phyloP scores from a whole-genome alignment of 768 basidiomycete species.

The Coprinopsis sp. region DNA sequence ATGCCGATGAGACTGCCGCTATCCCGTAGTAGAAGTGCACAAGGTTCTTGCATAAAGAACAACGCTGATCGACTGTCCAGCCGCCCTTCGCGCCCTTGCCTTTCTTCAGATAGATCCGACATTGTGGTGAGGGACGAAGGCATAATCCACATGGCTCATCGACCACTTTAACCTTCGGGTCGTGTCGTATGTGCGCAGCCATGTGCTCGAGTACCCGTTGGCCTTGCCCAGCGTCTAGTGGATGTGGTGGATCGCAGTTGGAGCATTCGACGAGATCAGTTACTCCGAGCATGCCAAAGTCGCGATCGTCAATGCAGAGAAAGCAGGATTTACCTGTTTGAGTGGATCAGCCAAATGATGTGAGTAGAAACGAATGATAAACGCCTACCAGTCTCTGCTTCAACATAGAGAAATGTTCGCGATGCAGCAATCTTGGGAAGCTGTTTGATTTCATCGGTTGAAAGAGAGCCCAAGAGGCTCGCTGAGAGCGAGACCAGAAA shows the following conservation, averaged over 20 bases:
- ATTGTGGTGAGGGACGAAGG: conserved; percentile 15
- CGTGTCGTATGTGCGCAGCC: conserved; percentile 23
- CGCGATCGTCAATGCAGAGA: conserved; percentile 13
- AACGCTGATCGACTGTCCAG: no score
- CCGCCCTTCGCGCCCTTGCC: no score
- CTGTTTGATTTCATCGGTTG: conserved; percentile 11
- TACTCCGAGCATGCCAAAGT: conserved; percentile 7
- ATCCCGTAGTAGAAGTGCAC: no score
- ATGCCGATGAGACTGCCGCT: no score
- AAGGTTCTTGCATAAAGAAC: no score
- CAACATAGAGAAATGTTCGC: conserved; percentile 17
- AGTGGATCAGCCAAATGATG: not conserved
- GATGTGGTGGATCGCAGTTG: conserved; percentile 8
- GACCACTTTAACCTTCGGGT: conserved; percentile 10
- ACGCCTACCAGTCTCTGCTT: conserved; percentile 14
- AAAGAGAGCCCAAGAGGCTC: conserved; percentile 17
- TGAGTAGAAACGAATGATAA: conserved; percentile 5
- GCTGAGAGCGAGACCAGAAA: conserved; percentile 18
- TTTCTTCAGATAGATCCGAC: no score
- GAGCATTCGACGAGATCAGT: conserved; percentile 11
- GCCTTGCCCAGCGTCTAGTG: conserved; percentile 12
- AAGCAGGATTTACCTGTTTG: conserved; percentile 20
- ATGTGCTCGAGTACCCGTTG: conserved; percentile 23
- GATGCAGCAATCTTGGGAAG: conserved; percentile 15
- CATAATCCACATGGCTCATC: conserved; percentile 24